Evolutionary conservation across 805 yeast genomes (phyloP).

Genomic region (Zygosaccharomyces gambellarensis): DNA sequence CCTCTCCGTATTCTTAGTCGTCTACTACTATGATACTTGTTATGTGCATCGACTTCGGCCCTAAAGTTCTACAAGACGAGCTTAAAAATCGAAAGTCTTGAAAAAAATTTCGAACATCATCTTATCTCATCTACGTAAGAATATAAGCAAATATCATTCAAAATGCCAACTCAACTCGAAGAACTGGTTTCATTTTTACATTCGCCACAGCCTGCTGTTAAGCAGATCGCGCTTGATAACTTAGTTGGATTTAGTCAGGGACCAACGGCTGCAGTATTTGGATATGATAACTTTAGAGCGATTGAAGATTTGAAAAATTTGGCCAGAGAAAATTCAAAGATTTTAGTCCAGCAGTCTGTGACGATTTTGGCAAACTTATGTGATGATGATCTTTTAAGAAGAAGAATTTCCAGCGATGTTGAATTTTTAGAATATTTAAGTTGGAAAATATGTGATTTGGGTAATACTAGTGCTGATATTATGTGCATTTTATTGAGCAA

Average conservation of each 20-base stretch:
- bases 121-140: constrained; percentile 8
- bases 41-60: neutral
- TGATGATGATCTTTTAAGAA: constrained; percentile 61
- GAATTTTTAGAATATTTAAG: constrained; percentile 48
- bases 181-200: constrained; percentile 76
- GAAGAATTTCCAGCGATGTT: constrained; percentile 59
- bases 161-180: constrained; percentile 50
- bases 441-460: constrained; percentile 47
- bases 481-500: constrained; percentile 82
- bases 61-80: neutral
- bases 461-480: constrained; percentile 69
- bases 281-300: constrained; percentile 63
- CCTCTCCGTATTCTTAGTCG: neutral
- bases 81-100: neutral
- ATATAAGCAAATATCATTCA: neutral
- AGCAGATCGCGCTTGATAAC: constrained; percentile 79
- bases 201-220: constrained; percentile 71
- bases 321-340: constrained; percentile 48
- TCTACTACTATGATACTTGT: neutral
- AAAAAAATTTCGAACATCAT: constrained; percentile 3
- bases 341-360: constrained; percentile 58
- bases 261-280: constrained; percentile 59
- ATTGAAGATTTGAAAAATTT: constrained; percentile 65
- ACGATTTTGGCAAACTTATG: constrained; percentile 82
- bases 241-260: constrained; percentile 78